Percentiles rank a stretch among this genome's conserved stretches.
Conservation (phyloP, 2,329 filamentous ascomycete species). For the Dothistroma pini region DNA sequence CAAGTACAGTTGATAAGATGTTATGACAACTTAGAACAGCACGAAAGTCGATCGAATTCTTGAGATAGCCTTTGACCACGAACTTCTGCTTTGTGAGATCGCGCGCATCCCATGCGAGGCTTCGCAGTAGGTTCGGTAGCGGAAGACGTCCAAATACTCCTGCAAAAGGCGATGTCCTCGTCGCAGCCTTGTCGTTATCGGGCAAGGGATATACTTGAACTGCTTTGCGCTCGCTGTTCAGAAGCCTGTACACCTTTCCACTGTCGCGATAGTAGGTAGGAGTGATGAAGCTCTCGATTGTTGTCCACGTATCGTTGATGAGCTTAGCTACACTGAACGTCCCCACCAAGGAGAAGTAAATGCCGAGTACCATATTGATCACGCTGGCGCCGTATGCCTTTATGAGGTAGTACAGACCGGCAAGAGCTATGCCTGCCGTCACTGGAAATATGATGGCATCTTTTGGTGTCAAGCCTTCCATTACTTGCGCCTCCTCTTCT, state of each 20-base stretch:
- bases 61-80: constrained; percentile 51
- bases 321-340: constrained; percentile 72
- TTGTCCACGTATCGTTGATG: constrained; percentile 65
- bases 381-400: constrained; percentile 81
- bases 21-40: constrained; percentile 54
- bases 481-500: constrained; percentile 54
- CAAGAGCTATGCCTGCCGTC: constrained; percentile 67
- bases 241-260: constrained; percentile 50
- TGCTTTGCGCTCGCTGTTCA: constrained; percentile 35
- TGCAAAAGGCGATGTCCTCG: constrained; percentile 49
- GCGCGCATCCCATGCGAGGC: constrained; percentile 49
- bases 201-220: constrained; percentile 13
- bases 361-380: constrained; percentile 76
- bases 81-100: constrained; percentile 50
- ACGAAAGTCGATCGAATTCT: constrained; percentile 38
- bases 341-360: constrained; percentile 78
- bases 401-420: constrained; percentile 80
- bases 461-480: constrained; percentile 66
- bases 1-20: constrained; percentile 54
- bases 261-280: constrained; percentile 62
- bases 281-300: constrained; percentile 65
- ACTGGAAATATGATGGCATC: constrained; percentile 86
- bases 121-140: constrained; percentile 37
- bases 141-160: constrained; percentile 47
- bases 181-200: constrained; percentile 3